phyloP scores from a whole-genome alignment of 2,329 filamentous ascomycete species.

The Fusarium sp. region DNA sequence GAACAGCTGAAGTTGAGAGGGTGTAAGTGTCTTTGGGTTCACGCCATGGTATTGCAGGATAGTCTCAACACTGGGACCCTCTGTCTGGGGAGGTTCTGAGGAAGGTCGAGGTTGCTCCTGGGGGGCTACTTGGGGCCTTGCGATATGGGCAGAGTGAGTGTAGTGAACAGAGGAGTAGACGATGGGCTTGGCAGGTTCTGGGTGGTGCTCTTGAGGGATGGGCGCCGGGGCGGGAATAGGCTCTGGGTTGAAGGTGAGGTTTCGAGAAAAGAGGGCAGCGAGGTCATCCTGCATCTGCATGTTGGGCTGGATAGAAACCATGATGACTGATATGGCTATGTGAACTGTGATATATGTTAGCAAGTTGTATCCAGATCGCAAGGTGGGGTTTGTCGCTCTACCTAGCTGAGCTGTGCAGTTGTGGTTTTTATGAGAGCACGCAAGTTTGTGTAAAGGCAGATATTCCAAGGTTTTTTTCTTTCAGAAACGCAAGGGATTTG shows the following conservation, averaged over 20 bases:
- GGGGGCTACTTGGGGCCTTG: conserved; percentile 51
- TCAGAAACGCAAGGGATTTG: conserved; percentile 2
- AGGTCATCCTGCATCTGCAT: conserved; percentile 85
- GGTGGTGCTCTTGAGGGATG: conserved; percentile 45
- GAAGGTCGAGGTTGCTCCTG: conserved; percentile 58
- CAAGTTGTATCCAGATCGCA: not conserved
- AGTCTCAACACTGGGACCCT: conserved; percentile 64
- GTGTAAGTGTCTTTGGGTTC: conserved; percentile 75
- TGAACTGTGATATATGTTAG: conserved; percentile 22
- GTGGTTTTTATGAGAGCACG: not conserved
- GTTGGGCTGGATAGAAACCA: conserved; percentile 57
- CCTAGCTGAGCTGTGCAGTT: conserved; percentile 16
- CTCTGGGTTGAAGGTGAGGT: conserved; percentile 73
- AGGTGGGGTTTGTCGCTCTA: conserved; percentile 19
- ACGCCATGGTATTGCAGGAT: conserved; percentile 76
- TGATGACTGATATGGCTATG: conserved; percentile 38
- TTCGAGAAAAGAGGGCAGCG: conserved; percentile 80
- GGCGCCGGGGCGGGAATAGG: conserved; percentile 27
- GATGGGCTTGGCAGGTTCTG: conserved; percentile 59
- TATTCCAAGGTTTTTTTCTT: not conserved
- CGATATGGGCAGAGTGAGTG: conserved; percentile 78
- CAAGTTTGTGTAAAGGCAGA: not conserved
- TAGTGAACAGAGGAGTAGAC: conserved; percentile 87
- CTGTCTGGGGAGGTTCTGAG: conserved; percentile 63
- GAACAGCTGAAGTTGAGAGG: conserved; percentile 83